Conservation (phyloP, 2,329 filamentous ascomycete species). For the Plenodomus biglobosus region DNA sequence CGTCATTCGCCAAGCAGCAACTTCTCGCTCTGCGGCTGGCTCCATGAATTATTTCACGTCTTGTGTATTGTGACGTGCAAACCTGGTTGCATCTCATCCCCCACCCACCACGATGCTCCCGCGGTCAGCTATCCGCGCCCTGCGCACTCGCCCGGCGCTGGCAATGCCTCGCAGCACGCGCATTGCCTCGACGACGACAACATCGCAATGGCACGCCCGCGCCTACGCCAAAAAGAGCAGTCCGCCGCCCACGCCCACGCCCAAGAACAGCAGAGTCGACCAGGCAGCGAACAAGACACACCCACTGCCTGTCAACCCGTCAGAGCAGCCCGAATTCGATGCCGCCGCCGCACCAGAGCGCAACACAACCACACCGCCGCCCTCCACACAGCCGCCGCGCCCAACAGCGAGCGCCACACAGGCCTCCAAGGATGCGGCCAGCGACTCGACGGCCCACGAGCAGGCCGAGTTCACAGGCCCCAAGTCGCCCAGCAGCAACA, state of each 20-base stretch:
- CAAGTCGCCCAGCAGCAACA: slow-evolving; percentile 40
- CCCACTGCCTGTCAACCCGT: slow-evolving; percentile 29
- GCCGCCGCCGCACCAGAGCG: slow-evolving; percentile 13
- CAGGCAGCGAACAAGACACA: slow-evolving; percentile 25
- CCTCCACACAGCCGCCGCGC: slow-evolving; percentile 26
- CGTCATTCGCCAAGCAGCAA: slow-evolving; percentile 14
- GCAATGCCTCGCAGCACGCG: slow-evolving; percentile 23
- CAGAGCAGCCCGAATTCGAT: slow-evolving; percentile 42
- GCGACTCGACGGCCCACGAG: slow-evolving; percentile 25
- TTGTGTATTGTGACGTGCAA: not conserved
- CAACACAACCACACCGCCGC: slow-evolving; percentile 27
- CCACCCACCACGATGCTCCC: slow-evolving; percentile 35
- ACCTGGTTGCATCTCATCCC: no score
- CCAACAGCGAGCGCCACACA: slow-evolving; percentile 22
- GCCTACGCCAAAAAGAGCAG: slow-evolving; percentile 25
- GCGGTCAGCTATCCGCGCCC: slow-evolving; percentile 38
- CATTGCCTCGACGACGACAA: slow-evolving; percentile 33
- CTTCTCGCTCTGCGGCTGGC: no score
- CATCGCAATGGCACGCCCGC: slow-evolving; percentile 20
- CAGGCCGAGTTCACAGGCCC: slow-evolving; percentile 44
- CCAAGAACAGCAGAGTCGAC: slow-evolving; percentile 40
- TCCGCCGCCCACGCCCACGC: no score
- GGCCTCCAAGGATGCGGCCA: slow-evolving; percentile 16
- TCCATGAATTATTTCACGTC: no score
- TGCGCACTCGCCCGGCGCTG: slow-evolving; percentile 33